A percentile compares a stretch with the other conserved stretches of the same genome.
phyloP scores from a whole-genome alignment of 2,329 filamentous ascomycete species.

The Didymella pinodella region DNA sequence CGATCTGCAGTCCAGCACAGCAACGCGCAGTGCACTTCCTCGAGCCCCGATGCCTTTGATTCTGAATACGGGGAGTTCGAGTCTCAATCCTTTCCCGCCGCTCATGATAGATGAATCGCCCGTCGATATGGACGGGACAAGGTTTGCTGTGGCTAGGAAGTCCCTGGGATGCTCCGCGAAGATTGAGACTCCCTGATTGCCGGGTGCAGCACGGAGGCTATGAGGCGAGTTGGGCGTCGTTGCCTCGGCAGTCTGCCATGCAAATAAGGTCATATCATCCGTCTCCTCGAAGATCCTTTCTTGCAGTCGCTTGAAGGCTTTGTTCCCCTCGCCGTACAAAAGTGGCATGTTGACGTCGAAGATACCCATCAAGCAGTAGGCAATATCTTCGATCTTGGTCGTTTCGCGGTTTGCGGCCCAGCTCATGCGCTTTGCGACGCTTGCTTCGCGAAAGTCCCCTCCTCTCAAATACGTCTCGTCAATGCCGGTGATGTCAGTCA shows the following conservation, averaged over 20 bases:
- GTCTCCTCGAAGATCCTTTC: neutral
- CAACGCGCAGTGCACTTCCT: too few relatives aligned
- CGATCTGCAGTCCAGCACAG: too few relatives aligned
- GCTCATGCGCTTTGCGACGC: constrained; percentile 15
- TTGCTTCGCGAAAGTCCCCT: constrained; percentile 1
- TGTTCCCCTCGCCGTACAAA: neutral
- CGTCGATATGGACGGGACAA: too few relatives aligned
- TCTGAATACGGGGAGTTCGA: too few relatives aligned
- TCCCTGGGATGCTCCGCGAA: too few relatives aligned
- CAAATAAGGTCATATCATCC: neutral
- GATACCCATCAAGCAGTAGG: constrained; percentile 21
- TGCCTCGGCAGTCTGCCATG: neutral
- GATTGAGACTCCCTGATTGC: too few relatives aligned
- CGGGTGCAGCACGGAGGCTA: too few relatives aligned
- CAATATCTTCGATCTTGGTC: constrained; percentile 16
- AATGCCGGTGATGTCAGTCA: constrained; percentile 16
- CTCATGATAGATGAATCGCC: too few relatives aligned
- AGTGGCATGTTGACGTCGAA: constrained; percentile 19
- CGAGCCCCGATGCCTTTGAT: too few relatives aligned
- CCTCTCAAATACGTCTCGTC: neutral
- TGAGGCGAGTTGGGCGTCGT: too few relatives aligned
- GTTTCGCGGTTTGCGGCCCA: constrained; percentile 24
- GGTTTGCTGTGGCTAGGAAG: too few relatives aligned
- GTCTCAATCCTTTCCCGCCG: too few relatives aligned
- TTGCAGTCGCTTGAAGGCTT: neutral